These are phyloP conservation scores for Populus simonii DNA, from an alignment of 345 rosid genomes.

Conservation along the genomic window DNA sequence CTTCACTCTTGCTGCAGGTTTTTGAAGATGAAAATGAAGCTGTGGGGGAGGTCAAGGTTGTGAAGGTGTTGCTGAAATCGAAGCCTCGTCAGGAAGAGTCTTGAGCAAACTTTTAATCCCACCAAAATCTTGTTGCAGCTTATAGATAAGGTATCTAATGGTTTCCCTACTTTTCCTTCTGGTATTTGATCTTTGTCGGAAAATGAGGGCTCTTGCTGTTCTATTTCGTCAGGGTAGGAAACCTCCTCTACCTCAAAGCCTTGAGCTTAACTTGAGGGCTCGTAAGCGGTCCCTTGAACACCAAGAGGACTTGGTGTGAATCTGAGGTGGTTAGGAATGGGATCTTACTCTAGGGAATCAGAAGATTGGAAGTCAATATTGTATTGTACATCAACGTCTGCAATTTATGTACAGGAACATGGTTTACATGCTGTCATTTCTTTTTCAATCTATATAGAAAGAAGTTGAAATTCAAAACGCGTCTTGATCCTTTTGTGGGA, in stretches of 20 bases:
- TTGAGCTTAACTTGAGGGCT: constrained; percentile 80
- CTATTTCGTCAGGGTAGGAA: constrained; percentile 80
- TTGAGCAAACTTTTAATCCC: background rate
- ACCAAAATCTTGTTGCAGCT: background rate
- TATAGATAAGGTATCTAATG: background rate
- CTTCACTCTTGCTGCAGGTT: constrained; percentile 42
- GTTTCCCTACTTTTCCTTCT: constrained; percentile 25
- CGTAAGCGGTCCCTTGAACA: constrained; percentile 91
- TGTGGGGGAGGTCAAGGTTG: constrained; percentile 94
- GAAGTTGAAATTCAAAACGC: background rate
- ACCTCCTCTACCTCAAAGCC: constrained; percentile 81
- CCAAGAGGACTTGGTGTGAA: constrained; percentile 43
- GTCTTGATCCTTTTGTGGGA: background rate
- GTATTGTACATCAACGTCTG: background rate
- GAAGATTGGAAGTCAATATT: background rate
- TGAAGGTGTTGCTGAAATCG: constrained; percentile 94
- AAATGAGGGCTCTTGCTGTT: constrained; percentile 78
- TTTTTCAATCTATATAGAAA: background rate
- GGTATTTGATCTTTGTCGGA: constrained; percentile 90
- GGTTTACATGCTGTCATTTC: background rate
- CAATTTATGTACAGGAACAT: background rate
- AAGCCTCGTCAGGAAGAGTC: constrained; percentile 81
- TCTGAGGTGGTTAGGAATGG: no score
- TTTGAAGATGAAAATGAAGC: constrained; percentile 95
- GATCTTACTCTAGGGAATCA: no score